Base-by-base conservation (phyloP, 805 yeast species). In the Kodamaea kakaduensis region DNA sequence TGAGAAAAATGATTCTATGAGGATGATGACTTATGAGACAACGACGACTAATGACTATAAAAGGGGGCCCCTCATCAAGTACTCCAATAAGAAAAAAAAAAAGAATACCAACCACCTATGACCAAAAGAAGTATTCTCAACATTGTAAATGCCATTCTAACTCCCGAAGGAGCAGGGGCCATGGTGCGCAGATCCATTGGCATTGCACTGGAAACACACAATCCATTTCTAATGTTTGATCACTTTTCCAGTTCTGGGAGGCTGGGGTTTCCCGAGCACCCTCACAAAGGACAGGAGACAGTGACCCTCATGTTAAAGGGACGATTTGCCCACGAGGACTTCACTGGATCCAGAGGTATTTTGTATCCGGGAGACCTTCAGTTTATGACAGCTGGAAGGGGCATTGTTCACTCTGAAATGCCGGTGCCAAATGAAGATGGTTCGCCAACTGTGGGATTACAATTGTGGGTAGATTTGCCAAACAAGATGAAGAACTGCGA, bases 361-460 rank as follows among this genome's bases (percentile, higher is more conserved):
- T 61, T 88, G 34, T 70, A 74, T 43, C 77, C 86, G 4, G 96
- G 95, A 37, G 96, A 87, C 56, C 66, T 88, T 46, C 96, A 87
- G 58, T 86, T 87, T 58, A 87, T 87, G 96, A 87, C 95, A 19
- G 95, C 96, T 5, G 96, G 95, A 41, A 74, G 72, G 48, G 96
- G 94, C 35, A 77, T 86, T 20, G 84, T 84, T 36, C 96, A 86
- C 56, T 74, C 87, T 3, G 96, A 87, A 53, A 86, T 87, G 77
- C 95, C 95, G 6, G 80, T 79, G 21, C 65, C 69, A 23, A 61
- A 63, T 42, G 67, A 65, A 14, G 47, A 43, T 17, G 76, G 80
- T 1, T 61, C 73, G 15, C 61, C 64, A 13, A 61, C 64, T 18
- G 70, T 67, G 35, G 95, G 95, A 41, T 65, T 86, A 67, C 96